Percentiles rank a stretch among this genome's conserved stretches.
phyloP scores from a whole-genome alignment of 148 eudicot species.

The Pharnaceum exiguum region DNA sequence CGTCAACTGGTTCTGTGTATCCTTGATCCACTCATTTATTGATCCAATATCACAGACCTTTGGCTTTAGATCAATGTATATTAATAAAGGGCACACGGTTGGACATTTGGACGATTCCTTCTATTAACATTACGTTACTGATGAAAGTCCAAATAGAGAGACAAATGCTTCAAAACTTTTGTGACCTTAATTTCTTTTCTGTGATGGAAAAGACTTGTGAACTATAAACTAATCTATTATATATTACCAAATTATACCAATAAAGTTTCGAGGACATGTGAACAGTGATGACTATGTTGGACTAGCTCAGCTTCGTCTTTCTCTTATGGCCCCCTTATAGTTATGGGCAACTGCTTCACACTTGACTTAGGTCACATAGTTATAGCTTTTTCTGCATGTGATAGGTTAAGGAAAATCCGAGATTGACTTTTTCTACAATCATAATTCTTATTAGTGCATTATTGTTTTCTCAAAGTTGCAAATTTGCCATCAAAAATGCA shows the following conservation, averaged over 20 bases:
- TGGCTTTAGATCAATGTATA: background rate
- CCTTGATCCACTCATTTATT: no score
- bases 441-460: no score
- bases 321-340: no score
- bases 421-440: no score
- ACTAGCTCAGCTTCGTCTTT: background rate
- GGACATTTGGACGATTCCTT: conserved; percentile 12
- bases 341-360: background rate
- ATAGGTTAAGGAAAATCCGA: background rate
- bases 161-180: no score
- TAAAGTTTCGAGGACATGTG: conserved; percentile 16
- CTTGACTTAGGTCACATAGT: background rate
- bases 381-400: conserved; percentile 1
- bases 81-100: conserved; percentile 7
- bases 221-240: no score
- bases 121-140: background rate
- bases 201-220: no score
- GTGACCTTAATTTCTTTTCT: no score
- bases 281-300: conserved; percentile 13
- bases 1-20: background rate
- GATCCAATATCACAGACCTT: no score
- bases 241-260: conserved; percentile 2
- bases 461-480: no score
- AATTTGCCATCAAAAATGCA: no score
- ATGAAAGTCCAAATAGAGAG: background rate